Evolutionary conservation across 2,329 filamentous ascomycete genomes (phyloP).

Genomic region (Acrocalymma vagum): DNA sequence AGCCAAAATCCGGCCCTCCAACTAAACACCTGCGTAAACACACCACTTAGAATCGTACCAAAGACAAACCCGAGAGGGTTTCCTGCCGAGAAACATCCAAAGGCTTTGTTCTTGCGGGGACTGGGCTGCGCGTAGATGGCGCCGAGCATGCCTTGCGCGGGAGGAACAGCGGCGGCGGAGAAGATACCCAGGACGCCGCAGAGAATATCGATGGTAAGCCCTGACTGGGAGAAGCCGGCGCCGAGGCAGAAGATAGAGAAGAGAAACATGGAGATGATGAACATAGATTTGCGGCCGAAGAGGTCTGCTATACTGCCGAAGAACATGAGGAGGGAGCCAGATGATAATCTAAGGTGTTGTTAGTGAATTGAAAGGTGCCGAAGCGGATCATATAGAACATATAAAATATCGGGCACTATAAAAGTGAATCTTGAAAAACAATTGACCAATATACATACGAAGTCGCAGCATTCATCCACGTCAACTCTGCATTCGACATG

Average conservation of each 20-base stretch:
- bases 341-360: constrained; percentile 67
- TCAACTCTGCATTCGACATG: constrained; percentile 72
- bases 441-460: constrained; percentile 51
- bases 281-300: constrained; percentile 69
- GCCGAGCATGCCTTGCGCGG: constrained; percentile 71
- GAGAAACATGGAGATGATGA: constrained; percentile 66
- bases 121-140: constrained; percentile 69
- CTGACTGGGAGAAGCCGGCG: constrained; percentile 66
- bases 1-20: constrained; percentile 72
- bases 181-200: constrained; percentile 71
- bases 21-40: constrained; percentile 67
- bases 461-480: constrained; percentile 72
- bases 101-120: constrained; percentile 70
- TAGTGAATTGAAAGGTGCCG: too few species aligned
- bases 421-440: background rate
- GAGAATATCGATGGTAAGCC: constrained; percentile 68
- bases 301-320: constrained; percentile 73
- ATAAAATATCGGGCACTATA: constrained; percentile 6
- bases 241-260: constrained; percentile 66
- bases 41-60: constrained; percentile 68
- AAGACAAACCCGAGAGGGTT: constrained; percentile 66
- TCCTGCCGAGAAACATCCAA: constrained; percentile 69
- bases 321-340: constrained; percentile 71
- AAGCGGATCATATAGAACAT: too few species aligned
- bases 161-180: constrained; percentile 69